Conservation (phyloP, 1,139 yeast genomes). For the Hemisphaericaspora lyxosophila region DNA sequence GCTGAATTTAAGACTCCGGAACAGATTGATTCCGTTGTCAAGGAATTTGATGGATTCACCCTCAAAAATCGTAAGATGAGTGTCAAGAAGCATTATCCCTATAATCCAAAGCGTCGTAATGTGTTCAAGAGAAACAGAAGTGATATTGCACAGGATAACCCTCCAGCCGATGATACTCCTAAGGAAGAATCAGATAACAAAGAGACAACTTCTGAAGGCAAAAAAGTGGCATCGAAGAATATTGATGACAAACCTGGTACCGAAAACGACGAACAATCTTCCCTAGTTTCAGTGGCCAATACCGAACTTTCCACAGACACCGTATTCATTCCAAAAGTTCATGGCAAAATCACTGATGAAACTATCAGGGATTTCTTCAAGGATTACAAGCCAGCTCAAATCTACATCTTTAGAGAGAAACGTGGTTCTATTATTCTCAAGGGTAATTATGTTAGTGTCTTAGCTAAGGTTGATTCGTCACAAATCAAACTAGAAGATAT, state of each 20-base stretch:
- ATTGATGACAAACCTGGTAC: neutral
- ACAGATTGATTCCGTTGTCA: conserved; percentile 48
- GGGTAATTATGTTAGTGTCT: conserved; percentile 44
- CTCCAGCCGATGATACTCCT: neutral
- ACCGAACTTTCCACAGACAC: conserved; percentile 42
- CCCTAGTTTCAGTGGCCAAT: neutral
- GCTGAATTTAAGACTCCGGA: conserved; percentile 56
- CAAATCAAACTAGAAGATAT: conserved; percentile 45
- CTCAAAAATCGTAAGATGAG: conserved; percentile 40
- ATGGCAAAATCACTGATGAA: conserved; percentile 37
- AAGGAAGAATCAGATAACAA: neutral
- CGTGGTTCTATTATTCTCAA: conserved; percentile 14
- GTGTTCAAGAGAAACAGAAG: conserved; percentile 6
- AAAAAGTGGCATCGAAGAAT: neutral
- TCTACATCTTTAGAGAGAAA: conserved; percentile 42
- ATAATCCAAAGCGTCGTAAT: conserved; percentile 24
- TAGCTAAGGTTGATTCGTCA: conserved; percentile 48
- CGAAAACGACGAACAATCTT: neutral
- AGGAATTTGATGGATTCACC: conserved; percentile 37
- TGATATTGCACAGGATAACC: neutral
- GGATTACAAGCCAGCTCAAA: conserved; percentile 46
- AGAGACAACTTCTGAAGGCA: neutral
- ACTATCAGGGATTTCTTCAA: conserved; percentile 44
- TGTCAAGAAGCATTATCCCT: conserved; percentile 43
- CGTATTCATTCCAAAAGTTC: conserved; percentile 50